Percentiles rank a stretch among this genome's conserved stretches.
Conservation (phyloP, 306 rosid genomes). For the Hylodesmum podocarpum region DNA sequence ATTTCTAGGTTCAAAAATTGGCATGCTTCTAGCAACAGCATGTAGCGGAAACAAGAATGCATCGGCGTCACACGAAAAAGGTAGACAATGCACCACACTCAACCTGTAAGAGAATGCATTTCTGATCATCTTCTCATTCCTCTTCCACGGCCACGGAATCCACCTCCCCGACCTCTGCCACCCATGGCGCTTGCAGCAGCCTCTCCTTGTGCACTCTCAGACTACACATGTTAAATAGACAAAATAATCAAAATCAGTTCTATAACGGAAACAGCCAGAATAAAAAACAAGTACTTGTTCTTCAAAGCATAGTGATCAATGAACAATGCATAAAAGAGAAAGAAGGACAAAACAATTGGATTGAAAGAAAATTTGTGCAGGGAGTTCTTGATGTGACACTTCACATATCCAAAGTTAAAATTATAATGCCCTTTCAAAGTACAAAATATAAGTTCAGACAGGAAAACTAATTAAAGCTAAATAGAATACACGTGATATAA, state of each 20-base stretch:
- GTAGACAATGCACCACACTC: slow-evolving; percentile 13
- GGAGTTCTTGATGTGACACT: background rate
- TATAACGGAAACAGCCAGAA: background rate
- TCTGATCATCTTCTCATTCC: slow-evolving; percentile 84
- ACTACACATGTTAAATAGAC: slow-evolving; percentile 49
- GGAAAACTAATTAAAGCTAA: background rate
- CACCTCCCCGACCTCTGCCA: slow-evolving; percentile 93
- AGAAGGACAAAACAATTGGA: background rate
- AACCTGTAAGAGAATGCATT: background rate
- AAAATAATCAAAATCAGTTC: slow-evolving; percentile 13
- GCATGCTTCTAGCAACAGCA: slow-evolving; percentile 30
- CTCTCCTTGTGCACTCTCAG: slow-evolving; percentile 99
- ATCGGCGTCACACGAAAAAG: background rate
- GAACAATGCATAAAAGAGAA: background rate
- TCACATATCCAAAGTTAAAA: background rate
- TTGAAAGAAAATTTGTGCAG: background rate
- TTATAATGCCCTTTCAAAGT: background rate
- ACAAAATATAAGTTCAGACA: background rate
- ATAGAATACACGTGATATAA: background rate
- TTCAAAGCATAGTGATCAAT: background rate
- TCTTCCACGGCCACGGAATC: slow-evolving; percentile 85
- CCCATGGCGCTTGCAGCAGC: slow-evolving; percentile 99
- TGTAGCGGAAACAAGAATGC: slow-evolving; percentile 21
- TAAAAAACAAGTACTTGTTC: background rate
- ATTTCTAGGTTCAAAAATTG: slow-evolving; percentile 18